Percentiles rank a stretch among this genome's conserved stretches.
Conservation (phyloP, 2,329 filamentous ascomycete genomes). For the Sclerotinia nivalis region DNA sequence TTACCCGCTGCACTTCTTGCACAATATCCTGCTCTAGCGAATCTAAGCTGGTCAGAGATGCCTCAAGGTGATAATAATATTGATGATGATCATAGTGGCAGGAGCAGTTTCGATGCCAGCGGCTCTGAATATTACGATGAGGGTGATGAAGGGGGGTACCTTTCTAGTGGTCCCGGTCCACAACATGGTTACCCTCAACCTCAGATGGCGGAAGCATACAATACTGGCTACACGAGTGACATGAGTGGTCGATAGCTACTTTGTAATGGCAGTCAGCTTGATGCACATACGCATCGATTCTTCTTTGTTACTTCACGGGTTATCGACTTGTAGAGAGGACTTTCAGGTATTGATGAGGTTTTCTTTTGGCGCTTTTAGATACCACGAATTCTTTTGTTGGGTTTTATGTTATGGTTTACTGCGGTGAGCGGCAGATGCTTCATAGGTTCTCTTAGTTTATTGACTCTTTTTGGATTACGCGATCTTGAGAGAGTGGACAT, state of each 20-base stretch:
- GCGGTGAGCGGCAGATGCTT: constrained; percentile 1
- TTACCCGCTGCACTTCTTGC: constrained; percentile 86
- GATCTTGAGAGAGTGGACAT: background rate
- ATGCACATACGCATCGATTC: background rate
- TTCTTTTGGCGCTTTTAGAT: constrained; percentile 38
- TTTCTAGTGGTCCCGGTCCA: constrained; percentile 48
- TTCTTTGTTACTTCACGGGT: constrained; percentile 22
- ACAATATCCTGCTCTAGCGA: constrained; percentile 91
- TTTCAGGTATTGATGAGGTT: constrained; percentile 22
- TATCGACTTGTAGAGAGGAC: constrained; percentile 17
- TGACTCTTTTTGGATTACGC: background rate
- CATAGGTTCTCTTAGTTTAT: background rate
- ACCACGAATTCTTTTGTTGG: constrained; percentile 33
- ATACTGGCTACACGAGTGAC: constrained; percentile 40
- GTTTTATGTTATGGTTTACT: constrained; percentile 20
- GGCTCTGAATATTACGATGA: constrained; percentile 70
- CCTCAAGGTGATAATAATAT: constrained; percentile 61
- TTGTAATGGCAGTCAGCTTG: background rate
- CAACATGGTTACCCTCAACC: constrained; percentile 38
- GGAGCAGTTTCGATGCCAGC: constrained; percentile 79
- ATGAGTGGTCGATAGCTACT: constrained; percentile 35
- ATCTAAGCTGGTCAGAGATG: constrained; percentile 81
- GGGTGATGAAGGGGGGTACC: constrained; percentile 68
- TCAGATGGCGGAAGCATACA: constrained; percentile 39
- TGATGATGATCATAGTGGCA: constrained; percentile 74